Percentiles rank a stretch among this genome's conserved stretches.
These are phyloP conservation scores for Botrytis tulipae DNA, from an alignment of 2,329 filamentous ascomycete genomes.

Conservation along the genomic window DNA sequence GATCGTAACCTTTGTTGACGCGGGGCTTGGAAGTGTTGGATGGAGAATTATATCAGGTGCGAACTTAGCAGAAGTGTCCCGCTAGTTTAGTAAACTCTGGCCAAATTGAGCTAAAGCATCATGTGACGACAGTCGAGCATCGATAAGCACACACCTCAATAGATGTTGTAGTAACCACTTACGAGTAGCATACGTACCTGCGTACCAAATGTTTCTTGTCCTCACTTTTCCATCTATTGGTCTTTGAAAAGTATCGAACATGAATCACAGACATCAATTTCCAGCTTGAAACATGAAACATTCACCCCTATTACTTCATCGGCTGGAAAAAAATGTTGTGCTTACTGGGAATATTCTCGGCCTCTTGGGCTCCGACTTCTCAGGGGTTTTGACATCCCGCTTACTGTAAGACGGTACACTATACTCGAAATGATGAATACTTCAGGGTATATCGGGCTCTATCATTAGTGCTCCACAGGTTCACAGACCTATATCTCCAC, in stretches of 20 bases:
- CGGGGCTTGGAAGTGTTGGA: not conserved
- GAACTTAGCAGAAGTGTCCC: not conserved
- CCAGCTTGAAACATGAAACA: not conserved
- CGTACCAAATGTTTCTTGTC: not conserved
- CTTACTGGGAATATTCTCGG: not conserved
- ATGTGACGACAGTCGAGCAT: not conserved
- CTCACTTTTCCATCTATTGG: not conserved
- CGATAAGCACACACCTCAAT: not conserved
- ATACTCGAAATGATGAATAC: not conserved
- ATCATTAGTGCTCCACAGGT: not conserved
- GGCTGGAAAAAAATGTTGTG: not conserved
- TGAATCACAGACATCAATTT: not conserved
- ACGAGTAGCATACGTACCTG: not conserved
- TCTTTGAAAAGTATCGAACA: not conserved
- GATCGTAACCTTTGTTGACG: not conserved
- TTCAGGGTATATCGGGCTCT: not conserved
- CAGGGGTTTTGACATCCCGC: conserved; percentile 12
- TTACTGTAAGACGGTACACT: conserved; percentile 1
- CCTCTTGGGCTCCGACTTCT: not conserved
- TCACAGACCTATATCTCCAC: not conserved
- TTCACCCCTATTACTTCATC: not conserved
- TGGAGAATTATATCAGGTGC: not conserved
- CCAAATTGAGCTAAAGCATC: not conserved
- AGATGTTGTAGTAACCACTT: not conserved
- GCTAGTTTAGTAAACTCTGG: not conserved